Evolutionary conservation across 1,284 basidiomycete genomes (phyloP).

Genomic region (Crucibulum parvulum): DNA sequence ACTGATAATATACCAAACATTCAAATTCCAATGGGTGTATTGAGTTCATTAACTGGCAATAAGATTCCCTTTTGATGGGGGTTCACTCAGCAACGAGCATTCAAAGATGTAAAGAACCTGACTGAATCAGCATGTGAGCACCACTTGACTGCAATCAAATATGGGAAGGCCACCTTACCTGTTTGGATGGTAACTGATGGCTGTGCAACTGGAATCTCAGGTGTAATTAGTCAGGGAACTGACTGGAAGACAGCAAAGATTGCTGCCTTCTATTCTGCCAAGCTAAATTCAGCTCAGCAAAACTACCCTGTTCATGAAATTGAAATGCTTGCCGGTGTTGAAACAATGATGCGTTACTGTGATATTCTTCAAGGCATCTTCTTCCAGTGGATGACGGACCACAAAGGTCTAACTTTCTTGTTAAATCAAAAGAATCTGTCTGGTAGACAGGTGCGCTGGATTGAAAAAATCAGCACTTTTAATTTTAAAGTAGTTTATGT

Average conservation of each 20-base stretch:
- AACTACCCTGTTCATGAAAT: no score
- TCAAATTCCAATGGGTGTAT: conserved; percentile 28
- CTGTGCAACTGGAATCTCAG: conserved; percentile 16
- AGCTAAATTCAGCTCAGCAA: no score
- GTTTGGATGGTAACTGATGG: conserved; percentile 33
- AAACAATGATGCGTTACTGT: no score
- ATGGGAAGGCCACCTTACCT: conserved; percentile 7
- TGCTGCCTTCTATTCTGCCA: no score
- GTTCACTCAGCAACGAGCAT: conserved; percentile 34
- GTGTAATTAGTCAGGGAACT: no score
- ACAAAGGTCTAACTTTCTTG: conserved; percentile 36
- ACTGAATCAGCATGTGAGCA: conserved; percentile 4
- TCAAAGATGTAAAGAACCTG: conserved; percentile 36
- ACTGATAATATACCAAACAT: conserved; percentile 28
- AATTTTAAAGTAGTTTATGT: conserved; percentile 31
- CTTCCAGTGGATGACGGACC: conserved; percentile 41
- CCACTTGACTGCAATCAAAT: conserved; percentile 16
- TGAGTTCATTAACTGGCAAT: conserved; percentile 28
- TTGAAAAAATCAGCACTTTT: conserved; percentile 34
- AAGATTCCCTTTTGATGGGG: conserved; percentile 30
- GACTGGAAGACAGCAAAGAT: no score
- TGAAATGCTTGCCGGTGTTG: no score
- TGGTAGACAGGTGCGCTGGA: conserved; percentile 37
- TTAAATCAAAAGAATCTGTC: conserved; percentile 35
- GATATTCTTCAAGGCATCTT: conserved; percentile 13